Base-by-base conservation (phyloP, 73 alveolate species). In the Breviolum minutum region DNA sequence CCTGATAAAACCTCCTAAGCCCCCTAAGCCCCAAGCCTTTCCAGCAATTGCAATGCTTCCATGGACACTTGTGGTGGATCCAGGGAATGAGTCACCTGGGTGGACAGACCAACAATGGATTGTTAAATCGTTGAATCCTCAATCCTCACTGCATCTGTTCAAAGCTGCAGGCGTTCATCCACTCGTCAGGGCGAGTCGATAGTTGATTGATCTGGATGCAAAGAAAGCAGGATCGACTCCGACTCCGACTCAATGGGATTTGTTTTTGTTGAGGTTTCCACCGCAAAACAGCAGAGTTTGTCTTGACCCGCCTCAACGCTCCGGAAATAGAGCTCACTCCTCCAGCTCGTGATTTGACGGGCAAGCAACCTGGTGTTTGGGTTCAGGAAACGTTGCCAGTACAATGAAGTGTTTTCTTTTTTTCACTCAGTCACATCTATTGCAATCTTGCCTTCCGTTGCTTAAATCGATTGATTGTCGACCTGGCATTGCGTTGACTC, bases 261-360 rank as follows among this genome's bases (percentile, higher is more conserved):
- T 40, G 54, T 40, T 40, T 14, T 68, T 14, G 77, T 17, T 4
- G 24, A 68, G 54, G 5, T 40, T 0, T 40, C 54, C 54, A 40
- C 54, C 3, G 0, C 54, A 0, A 40, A 40, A 40, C 54, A 40
- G 5, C 54, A 40, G 54, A 40, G 54, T 0, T 40, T 40, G 3
- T n/a, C 54, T 40, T 3, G 29, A 20, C 29, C 81, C 63, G 68
- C 97, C 97, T 92, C 97, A 24, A 92, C 90, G 66, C 86, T 74
- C 77, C 97, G 97, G 66, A 92, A 92, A 64, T 92, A 74, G 80
- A 92, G 97, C 80, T 92, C 97, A 40, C 97, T 92, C 64, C 97
- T 92, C 97, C 97, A 92, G 97, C 97, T 92, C 61, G 97, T 71
- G 89, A 63, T 92, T 74, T 73, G 88, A 32, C 97, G 97, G 11